These are phyloP conservation scores for Poa annua DNA, from an alignment of 176 grass and related monocot species.

Conservation along the genomic window DNA sequence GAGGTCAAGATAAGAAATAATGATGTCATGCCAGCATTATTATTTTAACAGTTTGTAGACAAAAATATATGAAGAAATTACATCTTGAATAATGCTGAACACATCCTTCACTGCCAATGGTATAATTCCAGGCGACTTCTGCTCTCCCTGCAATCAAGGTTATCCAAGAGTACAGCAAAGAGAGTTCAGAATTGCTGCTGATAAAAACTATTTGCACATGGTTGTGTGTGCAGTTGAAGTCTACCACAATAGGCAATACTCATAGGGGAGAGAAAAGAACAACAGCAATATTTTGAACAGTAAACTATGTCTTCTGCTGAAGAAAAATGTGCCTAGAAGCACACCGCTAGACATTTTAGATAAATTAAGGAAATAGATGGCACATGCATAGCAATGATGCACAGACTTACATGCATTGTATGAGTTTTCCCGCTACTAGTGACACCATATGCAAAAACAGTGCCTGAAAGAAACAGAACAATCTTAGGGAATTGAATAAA, in stretches of 20 bases:
- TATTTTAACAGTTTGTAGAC: constrained; percentile 14
- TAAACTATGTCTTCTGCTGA: constrained; percentile 23
- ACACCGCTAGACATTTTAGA: background rate
- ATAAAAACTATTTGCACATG: background rate
- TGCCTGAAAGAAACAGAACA: constrained; percentile 63
- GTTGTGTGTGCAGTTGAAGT: constrained; percentile 13
- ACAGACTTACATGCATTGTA: constrained; percentile 95
- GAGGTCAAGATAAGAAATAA: constrained; percentile 45
- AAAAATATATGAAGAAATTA: constrained; percentile 46
- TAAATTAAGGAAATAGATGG: constrained; percentile 20
- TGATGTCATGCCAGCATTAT: constrained; percentile 36
- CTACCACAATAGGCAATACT: background rate
- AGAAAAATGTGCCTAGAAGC: constrained; percentile 28
- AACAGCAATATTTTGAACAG: constrained; percentile 23
- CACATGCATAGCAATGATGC: background rate
- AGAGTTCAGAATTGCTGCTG: constrained; percentile 1
- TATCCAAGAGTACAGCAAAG: constrained; percentile 24
- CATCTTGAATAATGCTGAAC: constrained; percentile 99
- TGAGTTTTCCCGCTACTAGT: constrained; percentile 99
- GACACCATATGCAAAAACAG: constrained; percentile 99
- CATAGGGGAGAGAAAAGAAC: background rate
- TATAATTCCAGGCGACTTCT: constrained; percentile 98
- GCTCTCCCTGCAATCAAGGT: constrained; percentile 72
- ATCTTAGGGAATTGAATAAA: constrained; percentile 26
- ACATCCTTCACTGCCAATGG: constrained; percentile 98